phyloP scores from a whole-genome alignment of 2,329 filamentous ascomycete species.

The Aspergillus sp. region DNA sequence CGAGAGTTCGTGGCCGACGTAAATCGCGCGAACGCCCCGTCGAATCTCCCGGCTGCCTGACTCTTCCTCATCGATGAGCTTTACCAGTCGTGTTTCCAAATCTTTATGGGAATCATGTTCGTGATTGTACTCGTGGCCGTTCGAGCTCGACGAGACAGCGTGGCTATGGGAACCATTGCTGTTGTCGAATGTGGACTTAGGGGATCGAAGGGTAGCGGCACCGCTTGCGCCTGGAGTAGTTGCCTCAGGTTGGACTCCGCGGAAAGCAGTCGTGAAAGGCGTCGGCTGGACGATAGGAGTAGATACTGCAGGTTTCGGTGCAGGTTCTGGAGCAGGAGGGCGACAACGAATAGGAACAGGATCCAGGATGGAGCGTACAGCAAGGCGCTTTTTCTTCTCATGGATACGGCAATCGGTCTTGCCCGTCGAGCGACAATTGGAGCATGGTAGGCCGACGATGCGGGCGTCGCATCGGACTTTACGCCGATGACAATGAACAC shows the following conservation, averaged over 20 bases:
- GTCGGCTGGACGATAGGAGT: constrained; percentile 19
- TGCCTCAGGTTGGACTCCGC: constrained; percentile 19
- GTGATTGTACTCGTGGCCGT: constrained; percentile 23
- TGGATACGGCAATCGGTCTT: constrained; percentile 48
- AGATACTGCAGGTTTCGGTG: constrained; percentile 20
- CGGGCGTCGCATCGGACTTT: constrained; percentile 54
- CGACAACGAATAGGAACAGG: constrained; percentile 49
- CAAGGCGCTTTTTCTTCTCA: constrained; percentile 51
- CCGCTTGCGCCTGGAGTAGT: constrained; percentile 16
- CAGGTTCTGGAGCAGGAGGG: constrained; percentile 30
- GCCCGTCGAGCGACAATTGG: constrained; percentile 47
- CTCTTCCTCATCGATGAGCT: constrained; percentile 52
- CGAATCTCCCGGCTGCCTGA: constrained; percentile 48
- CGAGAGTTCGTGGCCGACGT: constrained; percentile 56
- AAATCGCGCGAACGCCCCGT: constrained; percentile 50
- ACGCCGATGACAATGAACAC: constrained; percentile 50
- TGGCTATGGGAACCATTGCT: constrained; percentile 13
- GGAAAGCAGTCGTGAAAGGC: constrained; percentile 29
- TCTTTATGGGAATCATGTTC: constrained; percentile 42
- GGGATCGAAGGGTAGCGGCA: constrained; percentile 8
- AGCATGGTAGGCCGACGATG: constrained; percentile 48
- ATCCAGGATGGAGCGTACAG: constrained; percentile 40
- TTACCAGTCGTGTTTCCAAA: constrained; percentile 48
- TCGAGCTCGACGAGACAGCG: constrained; percentile 17
- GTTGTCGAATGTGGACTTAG: constrained; percentile 3